These are phyloP conservation scores for Alternaria panax DNA, from an alignment of 2,329 filamentous ascomycete genomes.

Conservation along the genomic window DNA sequence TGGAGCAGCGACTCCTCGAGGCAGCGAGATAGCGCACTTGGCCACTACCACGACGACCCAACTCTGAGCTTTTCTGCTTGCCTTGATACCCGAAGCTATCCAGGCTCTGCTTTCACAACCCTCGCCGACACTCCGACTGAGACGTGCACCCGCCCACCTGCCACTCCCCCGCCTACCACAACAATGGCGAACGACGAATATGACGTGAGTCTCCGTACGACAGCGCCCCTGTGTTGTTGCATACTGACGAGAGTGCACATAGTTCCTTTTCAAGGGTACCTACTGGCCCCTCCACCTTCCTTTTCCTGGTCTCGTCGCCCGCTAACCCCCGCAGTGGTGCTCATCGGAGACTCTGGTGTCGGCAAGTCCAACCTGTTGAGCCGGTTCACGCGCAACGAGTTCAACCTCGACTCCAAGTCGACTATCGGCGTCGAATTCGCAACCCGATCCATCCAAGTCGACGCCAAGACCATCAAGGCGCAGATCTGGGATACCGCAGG, in stretches of 20 bases:
- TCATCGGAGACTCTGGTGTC: slow-evolving; percentile 99
- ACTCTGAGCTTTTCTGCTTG: slow-evolving; percentile 1
- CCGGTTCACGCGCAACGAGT: slow-evolving; percentile 99
- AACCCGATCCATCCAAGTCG: slow-evolving; percentile 97
- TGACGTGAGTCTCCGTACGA: slow-evolving; percentile 74
- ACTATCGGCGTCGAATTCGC: slow-evolving; percentile 99
- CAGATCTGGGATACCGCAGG: slow-evolving; percentile 99
- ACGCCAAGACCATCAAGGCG: slow-evolving; percentile 99
- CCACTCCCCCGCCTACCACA: slow-evolving; percentile 42
- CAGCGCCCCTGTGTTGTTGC: slow-evolving; percentile 22
- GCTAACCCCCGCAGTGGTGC: slow-evolving; percentile 72
- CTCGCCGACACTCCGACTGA: neutral
- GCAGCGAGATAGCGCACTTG: slow-evolving; percentile 21
- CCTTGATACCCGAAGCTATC: slow-evolving; percentile 1
- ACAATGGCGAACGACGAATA: slow-evolving; percentile 99
- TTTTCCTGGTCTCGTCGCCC: slow-evolving; percentile 25
- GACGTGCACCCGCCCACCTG: slow-evolving; percentile 10
- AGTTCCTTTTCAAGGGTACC: slow-evolving; percentile 99
- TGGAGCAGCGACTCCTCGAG: slow-evolving; percentile 18
- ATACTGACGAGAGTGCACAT: slow-evolving; percentile 39
- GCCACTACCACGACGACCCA: slow-evolving; percentile 16
- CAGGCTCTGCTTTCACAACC: neutral
- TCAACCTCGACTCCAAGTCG: slow-evolving; percentile 99
- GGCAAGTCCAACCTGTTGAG: slow-evolving; percentile 99
- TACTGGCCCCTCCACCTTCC: slow-evolving; percentile 22